These are phyloP conservation scores for Entophlyctis helioformis DNA, from an alignment of 192 early-diverging fungal genomes.

Conservation along the genomic window DNA sequence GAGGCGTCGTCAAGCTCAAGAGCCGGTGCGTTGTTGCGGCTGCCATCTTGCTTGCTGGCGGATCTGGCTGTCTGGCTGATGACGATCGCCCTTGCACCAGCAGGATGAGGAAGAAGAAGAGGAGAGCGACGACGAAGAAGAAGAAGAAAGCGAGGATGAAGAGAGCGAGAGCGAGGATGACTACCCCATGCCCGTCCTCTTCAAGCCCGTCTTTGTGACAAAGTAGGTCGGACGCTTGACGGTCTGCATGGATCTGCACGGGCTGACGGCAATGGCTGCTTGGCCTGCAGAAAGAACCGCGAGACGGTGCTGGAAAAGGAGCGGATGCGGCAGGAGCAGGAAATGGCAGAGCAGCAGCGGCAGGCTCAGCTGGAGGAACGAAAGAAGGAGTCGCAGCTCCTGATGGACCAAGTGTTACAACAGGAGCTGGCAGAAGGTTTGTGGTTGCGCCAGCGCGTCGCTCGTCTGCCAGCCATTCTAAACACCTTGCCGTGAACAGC, in stretches of 20 bases:
- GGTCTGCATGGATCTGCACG: slow-evolving; percentile 1
- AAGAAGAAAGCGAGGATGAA: no score
- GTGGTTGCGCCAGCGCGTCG: not conserved
- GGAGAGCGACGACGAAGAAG: no score
- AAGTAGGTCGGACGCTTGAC: slow-evolving; percentile 38
- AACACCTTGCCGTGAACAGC: slow-evolving; percentile 5
- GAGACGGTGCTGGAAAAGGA: slow-evolving; percentile 49
- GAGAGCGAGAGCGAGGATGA: no score
- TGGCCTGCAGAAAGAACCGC: slow-evolving; percentile 35
- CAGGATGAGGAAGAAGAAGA: no score
- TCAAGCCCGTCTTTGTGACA: slow-evolving; percentile 88
- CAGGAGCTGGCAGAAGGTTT: slow-evolving; percentile 46
- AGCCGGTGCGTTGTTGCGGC: not conserved
- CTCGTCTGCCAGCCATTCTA: slow-evolving; percentile 3
- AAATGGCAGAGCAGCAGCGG: slow-evolving; percentile 43
- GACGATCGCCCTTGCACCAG: no score
- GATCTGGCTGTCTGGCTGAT: no score
- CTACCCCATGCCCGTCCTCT: no score
- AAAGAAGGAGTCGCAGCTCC: slow-evolving; percentile 62
- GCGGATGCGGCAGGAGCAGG: slow-evolving; percentile 35
- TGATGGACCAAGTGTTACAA: slow-evolving; percentile 60
- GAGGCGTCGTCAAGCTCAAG: slow-evolving; percentile 1
- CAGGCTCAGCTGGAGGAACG: slow-evolving; percentile 40
- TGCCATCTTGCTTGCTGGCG: no score
- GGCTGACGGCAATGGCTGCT: no score